phyloP scores from a whole-genome alignment of 1,284 basidiomycete species.

The Gymnopus androsaceus region DNA sequence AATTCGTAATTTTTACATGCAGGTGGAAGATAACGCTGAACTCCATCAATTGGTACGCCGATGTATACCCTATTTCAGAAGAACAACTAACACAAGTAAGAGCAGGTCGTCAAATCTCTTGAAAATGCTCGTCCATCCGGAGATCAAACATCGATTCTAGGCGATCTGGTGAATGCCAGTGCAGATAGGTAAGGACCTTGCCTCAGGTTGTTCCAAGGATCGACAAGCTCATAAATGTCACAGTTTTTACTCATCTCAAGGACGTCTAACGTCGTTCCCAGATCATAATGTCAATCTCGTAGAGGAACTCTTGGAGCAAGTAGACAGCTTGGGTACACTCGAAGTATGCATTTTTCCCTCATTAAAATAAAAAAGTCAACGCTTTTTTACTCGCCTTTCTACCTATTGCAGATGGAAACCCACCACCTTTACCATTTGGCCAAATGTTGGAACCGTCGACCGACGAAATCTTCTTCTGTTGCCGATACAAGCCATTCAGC shows the following conservation, averaged over 20 bases:
- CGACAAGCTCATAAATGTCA: conserved; percentile 1
- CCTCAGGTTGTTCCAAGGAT: conserved; percentile 12
- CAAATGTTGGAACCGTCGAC: conserved; percentile 52
- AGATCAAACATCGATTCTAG: conserved; percentile 41
- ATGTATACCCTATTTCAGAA: conserved; percentile 9
- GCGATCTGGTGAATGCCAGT: conserved; percentile 66
- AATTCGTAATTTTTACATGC: conserved; percentile 9
- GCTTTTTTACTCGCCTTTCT: conserved; percentile 11
- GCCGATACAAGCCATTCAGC: conserved; percentile 24
- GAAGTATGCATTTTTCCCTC: conserved; percentile 53
- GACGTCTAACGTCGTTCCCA: conserved; percentile 76
- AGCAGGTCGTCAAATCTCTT: conserved; percentile 51
- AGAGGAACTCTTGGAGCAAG: conserved; percentile 48
- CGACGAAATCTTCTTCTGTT: conserved; percentile 20
- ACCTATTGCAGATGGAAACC: conserved; percentile 69
- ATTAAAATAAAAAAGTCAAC: conserved; percentile 4
- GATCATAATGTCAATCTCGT: conserved; percentile 75
- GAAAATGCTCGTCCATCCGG: conserved; percentile 43
- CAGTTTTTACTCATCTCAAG: conserved; percentile 86
- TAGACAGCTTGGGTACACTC: conserved; percentile 60
- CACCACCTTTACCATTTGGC: conserved; percentile 78
- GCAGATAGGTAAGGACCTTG: conserved; percentile 74
- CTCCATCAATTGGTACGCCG: conserved; percentile 54
- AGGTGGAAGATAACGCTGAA: conserved; percentile 57
- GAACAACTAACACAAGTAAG: background rate